Conservation (phyloP, 495 filamentous ascomycete genomes). For the Thermothielavioides terrestris region DNA sequence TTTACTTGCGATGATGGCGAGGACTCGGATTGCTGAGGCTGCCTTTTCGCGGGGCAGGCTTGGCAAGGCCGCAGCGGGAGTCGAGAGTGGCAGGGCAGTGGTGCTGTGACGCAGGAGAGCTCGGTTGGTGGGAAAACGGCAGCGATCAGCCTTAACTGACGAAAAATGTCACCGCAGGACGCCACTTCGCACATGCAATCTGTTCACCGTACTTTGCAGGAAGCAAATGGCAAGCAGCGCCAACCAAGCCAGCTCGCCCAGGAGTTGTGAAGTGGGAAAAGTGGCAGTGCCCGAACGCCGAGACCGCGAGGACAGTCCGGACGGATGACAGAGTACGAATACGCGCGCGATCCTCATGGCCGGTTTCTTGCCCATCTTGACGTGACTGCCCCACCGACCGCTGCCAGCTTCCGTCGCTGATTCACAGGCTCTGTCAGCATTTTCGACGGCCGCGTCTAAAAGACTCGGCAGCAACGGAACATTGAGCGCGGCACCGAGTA, state of each 20-base stretch:
- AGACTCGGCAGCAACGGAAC: no score
- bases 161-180: neutral
- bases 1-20: conserved; percentile 13
- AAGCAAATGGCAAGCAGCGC: no score
- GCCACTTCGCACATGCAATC: conserved; percentile 3
- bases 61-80: conserved; percentile 10
- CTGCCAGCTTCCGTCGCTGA: neutral
- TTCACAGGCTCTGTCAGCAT: neutral
- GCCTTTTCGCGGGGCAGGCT: conserved; percentile 6
- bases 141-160: conserved; percentile 25
- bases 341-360: no score
- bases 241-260: no score
- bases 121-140: conserved; percentile 15
- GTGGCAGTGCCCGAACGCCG: conserved; percentile 6
- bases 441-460: neutral
- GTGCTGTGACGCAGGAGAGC: conserved; percentile 27
- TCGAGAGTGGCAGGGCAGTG: neutral
- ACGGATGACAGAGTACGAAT: neutral
- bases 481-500: no score
- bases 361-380: no score
- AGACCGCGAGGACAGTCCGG: conserved; percentile 5
- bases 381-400: neutral
- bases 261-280: neutral
- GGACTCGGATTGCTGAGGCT: no score
- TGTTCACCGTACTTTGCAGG: no score